Base-by-base conservation (phyloP, 2,329 filamentous ascomycete genomes). In the Apiospora pterosperma region DNA sequence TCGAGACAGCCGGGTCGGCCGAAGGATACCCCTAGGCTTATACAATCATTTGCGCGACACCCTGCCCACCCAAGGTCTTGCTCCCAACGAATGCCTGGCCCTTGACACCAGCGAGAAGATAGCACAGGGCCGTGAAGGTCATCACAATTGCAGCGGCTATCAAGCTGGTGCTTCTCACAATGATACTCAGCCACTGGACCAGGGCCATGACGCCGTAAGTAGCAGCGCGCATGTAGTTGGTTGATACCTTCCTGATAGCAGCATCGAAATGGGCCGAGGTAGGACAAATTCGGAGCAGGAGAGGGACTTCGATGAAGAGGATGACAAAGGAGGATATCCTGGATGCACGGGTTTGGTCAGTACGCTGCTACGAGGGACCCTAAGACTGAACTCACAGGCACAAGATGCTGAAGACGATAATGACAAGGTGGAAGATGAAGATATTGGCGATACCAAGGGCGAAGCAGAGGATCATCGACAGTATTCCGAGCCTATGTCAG, bases 21-120 rank as follows among this genome's bases (percentile, higher is more conserved):
- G 25, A 48, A 25, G 42, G 23, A 48, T 25, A 12, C 21, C 25
- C 23, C 42, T 10, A 25, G 36, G 64, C 71, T 82, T 84, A 97
- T 75, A 98, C 93, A 80, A 98, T 97, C 95, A 98, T 97, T 83
- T 97, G 94, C 67, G 93, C 96, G 71, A 97, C 91, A 62, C 95
- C 95, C 70, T 92, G 90, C 62, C 96, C 96, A 70, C 96, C 96
- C 62, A 99, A 85, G 19, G 95, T 98, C 88, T 98, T 98, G 85
- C 94, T 97, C 67, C 92, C 92, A 69, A 93, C 88, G 79, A 96
- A 96, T 39, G 88, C 90, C 81, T 96, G 92, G 66, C 91, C 90
- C 84, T 92, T 95, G 77, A 95, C 67, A 44, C 85, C 93, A 16
- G 93, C 93, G 61, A 93, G 80, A 31, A 86, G 81, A 78, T 99